phyloP scores from a whole-genome alignment of 163 green algal species.

The Trebouxiophyceae sp. region DNA sequence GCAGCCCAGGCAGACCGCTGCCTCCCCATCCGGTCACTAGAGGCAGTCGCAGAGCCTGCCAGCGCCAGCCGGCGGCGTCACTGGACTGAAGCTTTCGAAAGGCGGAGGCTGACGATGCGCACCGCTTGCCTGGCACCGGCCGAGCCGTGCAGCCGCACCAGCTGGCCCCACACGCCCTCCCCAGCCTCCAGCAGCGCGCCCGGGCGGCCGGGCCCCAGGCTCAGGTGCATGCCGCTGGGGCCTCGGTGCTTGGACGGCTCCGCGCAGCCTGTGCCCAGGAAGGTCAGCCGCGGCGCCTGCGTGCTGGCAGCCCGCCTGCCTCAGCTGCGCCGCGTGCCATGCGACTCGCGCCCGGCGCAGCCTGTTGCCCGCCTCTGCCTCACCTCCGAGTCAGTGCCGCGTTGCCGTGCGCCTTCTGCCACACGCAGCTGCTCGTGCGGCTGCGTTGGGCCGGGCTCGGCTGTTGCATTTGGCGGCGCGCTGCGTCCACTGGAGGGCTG shows the following conservation, averaged over 20 bases:
- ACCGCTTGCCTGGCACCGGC: conserved; percentile 6
- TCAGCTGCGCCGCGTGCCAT: too few relatives aligned
- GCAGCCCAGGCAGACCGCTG: too few relatives aligned
- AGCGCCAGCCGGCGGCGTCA: not conserved
- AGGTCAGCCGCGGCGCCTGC: conserved; percentile 29
- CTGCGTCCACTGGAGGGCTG: not conserved
- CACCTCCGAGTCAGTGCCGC: too few relatives aligned
- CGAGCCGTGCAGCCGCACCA: conserved; percentile 27
- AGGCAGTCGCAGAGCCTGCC: not conserved
- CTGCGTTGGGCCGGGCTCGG: too few relatives aligned
- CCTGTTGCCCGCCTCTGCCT: too few relatives aligned
- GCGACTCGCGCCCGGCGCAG: too few relatives aligned
- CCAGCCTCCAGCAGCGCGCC: conserved; percentile 61
- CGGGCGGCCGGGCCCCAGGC: not conserved
- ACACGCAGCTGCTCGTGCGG: too few relatives aligned
- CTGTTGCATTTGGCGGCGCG: not conserved
- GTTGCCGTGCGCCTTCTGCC: not conserved
- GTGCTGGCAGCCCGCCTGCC: too few relatives aligned
- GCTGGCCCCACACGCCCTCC: conserved; percentile 44
- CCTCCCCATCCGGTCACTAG: too few relatives aligned
- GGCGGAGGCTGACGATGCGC: not conserved
- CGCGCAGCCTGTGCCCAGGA: conserved; percentile 65
- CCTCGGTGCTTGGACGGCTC: conserved; percentile 66
- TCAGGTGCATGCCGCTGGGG: conserved; percentile 46
- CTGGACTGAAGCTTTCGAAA: not conserved